Percentiles rank a stretch among this genome's conserved stretches.
Evolutionary conservation across 2,329 filamentous ascomycete genomes (phyloP).

Genomic region (Dactylellina sp.): DNA sequence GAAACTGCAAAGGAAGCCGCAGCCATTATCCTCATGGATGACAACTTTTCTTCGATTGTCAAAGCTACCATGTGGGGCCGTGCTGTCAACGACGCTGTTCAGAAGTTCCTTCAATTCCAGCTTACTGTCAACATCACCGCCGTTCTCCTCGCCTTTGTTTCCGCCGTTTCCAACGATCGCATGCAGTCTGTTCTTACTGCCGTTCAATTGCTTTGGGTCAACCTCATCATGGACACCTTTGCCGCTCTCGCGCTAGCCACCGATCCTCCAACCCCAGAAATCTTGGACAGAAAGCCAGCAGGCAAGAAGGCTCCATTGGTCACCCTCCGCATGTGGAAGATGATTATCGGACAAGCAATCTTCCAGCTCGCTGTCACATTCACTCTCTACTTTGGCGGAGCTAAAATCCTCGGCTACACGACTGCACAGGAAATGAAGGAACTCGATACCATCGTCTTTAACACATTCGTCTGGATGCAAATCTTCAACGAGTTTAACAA

Average conservation of each 20-base stretch:
- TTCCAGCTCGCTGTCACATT: constrained; percentile 86
- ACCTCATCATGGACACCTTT: constrained; percentile 96
- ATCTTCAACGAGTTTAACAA: constrained; percentile 98
- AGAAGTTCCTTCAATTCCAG: constrained; percentile 73
- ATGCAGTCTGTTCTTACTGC: constrained; percentile 84
- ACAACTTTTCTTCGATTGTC: constrained; percentile 74
- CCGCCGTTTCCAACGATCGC: constrained; percentile 77
- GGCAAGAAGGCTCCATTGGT: constrained; percentile 81
- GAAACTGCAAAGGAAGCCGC: constrained; percentile 74
- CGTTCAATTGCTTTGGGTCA: constrained; percentile 94
- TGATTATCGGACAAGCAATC: constrained; percentile 92
- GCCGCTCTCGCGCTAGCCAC: constrained; percentile 89
- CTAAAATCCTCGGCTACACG: constrained; percentile 72
- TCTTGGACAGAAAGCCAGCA: constrained; percentile 83
- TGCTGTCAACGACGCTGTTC: constrained; percentile 70
- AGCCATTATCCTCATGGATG: constrained; percentile 73
- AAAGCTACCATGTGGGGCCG: constrained; percentile 73
- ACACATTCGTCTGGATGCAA: constrained; percentile 99
- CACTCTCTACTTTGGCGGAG: constrained; percentile 81
- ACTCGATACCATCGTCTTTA: constrained; percentile 88
- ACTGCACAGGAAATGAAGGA: constrained; percentile 67
- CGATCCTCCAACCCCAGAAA: constrained; percentile 84
- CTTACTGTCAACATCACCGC: constrained; percentile 92
- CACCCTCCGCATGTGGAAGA: constrained; percentile 97
- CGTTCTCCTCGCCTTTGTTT: constrained; percentile 86